These are phyloP conservation scores for Pythium chondricola DNA, from an alignment of 352 stramenopile species.

Conservation along the genomic window DNA sequence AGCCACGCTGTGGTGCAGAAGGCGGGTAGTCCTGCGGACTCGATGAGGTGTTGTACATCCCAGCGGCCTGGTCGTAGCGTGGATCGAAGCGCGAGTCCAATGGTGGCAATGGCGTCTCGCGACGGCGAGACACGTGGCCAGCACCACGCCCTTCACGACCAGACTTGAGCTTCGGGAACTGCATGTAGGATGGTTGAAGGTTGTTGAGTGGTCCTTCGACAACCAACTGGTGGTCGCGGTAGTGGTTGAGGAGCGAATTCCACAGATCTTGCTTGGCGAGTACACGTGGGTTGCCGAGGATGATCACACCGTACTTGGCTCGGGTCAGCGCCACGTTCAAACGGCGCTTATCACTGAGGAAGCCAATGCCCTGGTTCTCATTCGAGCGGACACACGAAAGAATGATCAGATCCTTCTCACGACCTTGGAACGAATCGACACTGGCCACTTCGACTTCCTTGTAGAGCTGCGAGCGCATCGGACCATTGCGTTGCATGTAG, in stretches of 20 bases:
- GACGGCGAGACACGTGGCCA: slow-evolving; percentile 38
- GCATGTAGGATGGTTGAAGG: slow-evolving; percentile 95
- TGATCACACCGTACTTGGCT: slow-evolving; percentile 97
- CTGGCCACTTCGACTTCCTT: slow-evolving; percentile 98
- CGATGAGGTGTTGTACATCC: slow-evolving; percentile 15
- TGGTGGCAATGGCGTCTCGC: slow-evolving; percentile 45
- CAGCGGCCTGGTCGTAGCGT: slow-evolving; percentile 56
- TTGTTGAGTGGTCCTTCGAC: slow-evolving; percentile 97
- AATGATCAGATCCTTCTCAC: slow-evolving; percentile 99
- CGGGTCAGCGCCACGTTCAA: slow-evolving; percentile 99
- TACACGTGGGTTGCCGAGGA: slow-evolving; percentile 97
- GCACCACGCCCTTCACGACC: slow-evolving; percentile 27
- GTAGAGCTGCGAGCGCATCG: slow-evolving; percentile 92
- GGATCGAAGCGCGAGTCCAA: slow-evolving; percentile 84
- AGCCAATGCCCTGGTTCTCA: slow-evolving; percentile 98
- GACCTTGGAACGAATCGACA: slow-evolving; percentile 99
- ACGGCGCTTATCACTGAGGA: slow-evolving; percentile 96
- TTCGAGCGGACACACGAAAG: slow-evolving; percentile 98
- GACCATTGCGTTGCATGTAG: slow-evolving; percentile 96
- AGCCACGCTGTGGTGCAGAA: slow-evolving; percentile 30
- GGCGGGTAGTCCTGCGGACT: slow-evolving; percentile 27
- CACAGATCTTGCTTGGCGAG: slow-evolving; percentile 97
- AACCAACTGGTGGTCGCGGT: slow-evolving; percentile 93
- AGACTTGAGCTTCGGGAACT: slow-evolving; percentile 85
- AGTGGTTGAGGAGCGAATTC: slow-evolving; percentile 96